Evolutionary conservation across 176 grass and related monocot genomes (phyloP).

Genomic region (Triticum turgidum): DNA sequence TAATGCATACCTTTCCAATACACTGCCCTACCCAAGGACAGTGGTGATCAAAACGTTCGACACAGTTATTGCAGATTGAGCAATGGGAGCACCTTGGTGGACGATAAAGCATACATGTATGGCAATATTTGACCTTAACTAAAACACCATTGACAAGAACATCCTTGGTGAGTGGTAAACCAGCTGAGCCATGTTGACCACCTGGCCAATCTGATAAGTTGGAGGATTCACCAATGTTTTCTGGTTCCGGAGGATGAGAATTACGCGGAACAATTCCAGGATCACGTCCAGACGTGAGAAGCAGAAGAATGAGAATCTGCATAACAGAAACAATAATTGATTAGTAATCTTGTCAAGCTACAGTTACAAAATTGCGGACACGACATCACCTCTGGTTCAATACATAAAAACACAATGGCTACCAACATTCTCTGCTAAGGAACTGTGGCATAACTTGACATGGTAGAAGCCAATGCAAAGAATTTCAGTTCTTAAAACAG

Average conservation of each 20-base stretch:
- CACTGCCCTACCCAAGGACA: slow-evolving; percentile 83
- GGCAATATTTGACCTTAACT: slow-evolving; percentile 76
- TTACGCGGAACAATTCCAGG: slow-evolving; percentile 78
- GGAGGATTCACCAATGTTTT: slow-evolving; percentile 56
- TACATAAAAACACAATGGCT: not conserved
- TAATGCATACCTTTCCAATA: slow-evolving; percentile 66
- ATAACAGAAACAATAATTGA: slow-evolving; percentile 1
- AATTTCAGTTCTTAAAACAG: not conserved
- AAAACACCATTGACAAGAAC: slow-evolving; percentile 66
- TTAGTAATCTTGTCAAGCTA: slow-evolving; percentile 7
- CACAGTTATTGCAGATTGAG: slow-evolving; percentile 63
- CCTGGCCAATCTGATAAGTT: slow-evolving; percentile 64
- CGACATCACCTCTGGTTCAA: not conserved
- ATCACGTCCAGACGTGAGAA: slow-evolving; percentile 68
- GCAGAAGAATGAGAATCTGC: slow-evolving; percentile 62
- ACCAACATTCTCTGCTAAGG: not conserved
- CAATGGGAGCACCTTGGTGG: slow-evolving; percentile 79
- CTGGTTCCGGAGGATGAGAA: slow-evolving; percentile 60
- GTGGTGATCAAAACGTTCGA: slow-evolving; percentile 77
- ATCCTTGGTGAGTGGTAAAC: slow-evolving; percentile 61
- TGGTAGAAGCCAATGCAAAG: not conserved
- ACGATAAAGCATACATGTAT: slow-evolving; percentile 87
- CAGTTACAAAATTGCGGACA: slow-evolving; percentile 10
- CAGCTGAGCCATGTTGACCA: slow-evolving; percentile 32
- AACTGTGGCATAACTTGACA: slow-evolving; percentile 1